Base-by-base conservation (phyloP, 2,329 filamentous ascomycete species). In the Balansia obtecta region DNA sequence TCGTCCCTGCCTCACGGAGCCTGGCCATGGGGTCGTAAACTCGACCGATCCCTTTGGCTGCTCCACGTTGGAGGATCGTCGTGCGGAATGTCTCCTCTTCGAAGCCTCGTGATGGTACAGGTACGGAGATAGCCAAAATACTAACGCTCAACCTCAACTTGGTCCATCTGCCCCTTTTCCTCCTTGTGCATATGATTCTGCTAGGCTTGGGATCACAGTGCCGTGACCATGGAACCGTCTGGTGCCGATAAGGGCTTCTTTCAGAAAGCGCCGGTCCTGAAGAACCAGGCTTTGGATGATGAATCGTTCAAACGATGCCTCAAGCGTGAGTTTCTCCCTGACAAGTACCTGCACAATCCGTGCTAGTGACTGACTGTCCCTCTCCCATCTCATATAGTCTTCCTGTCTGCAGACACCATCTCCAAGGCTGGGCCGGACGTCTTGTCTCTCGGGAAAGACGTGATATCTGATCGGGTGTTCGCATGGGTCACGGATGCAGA, bases 401-500 rank as follows among this genome's bases (percentile, higher is more conserved):
- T 77, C 52, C 62, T 79, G 9, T 71, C 76, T 1, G 48, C 56
- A 2, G 53, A 66, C 1, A 54, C 77, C 6, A 60, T 67, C 15
- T 59, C 61, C 1, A 55, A 68, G 34, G 67, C 72, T 37, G 63
- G 66, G 46, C 63, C 67, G 2, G 74, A 76, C 50, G 64, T 79
- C 12, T 63, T 68, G 8, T 58, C 65, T 9, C 69, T 82, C 32
- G 77, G 72, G 42, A 63, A 72, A 16, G 69, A 76, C 30, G 75
- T 80, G 10, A 63, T 85, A 22, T 71, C 74, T 0, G 70, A 74
- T 18, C 61, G 71, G 44, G 66, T 82, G n/a, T 73, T 85, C 43
- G 61, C 71, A 54, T 78, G 72, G 65, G 63, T 83, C 16, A 75
- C 76, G 0, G 80, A 87, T 60, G 77, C 83, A 0, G 84, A 88